Base-by-base conservation (phyloP, 1,284 basidiomycete genomes). In the Irpex rosettiformis region DNA sequence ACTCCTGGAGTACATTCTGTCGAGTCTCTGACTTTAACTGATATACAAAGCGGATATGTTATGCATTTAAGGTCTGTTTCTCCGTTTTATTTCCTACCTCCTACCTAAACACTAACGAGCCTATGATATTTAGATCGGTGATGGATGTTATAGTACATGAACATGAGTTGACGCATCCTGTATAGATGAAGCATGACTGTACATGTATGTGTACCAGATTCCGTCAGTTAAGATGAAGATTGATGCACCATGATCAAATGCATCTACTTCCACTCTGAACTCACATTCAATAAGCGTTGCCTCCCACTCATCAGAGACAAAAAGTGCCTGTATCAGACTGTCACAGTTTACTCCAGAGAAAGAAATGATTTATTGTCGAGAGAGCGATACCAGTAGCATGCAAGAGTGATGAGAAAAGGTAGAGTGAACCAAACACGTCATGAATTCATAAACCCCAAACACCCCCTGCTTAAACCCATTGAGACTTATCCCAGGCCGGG, bases 1-100 rank as follows among this genome's bases (percentile, higher is more conserved):
- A 79, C 83, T 4, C 85, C 91, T 16, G 93, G 93, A 2, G 85
- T 94, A 3, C 91, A 94, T 67, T 78, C 84, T 3, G 81, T 95
- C 57, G 88, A 92, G 61, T 79, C 81, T 7, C 72, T 95, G 57
- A 83, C 85, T 0, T 71, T 96, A 43, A 88, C 84, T 0, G 92
- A 94, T 62, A 73, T 88, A 1, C 90, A 91, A 65, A 82, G 84
- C 10, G 86, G 84, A 0, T 85, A 85, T 67, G 79, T 85, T 0
- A 84, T 90, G 69, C 89, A 92, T 66, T 78, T 94, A 33, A 77
- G 88, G 89, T 89, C 62, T 53, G 78, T 67, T 16, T n/a, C n/a
- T n/a, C n/a, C 1, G 21, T 10, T 55, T 30, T 30, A 3, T 3
- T 16, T 22, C 24, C 6, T 4, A 10, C 10, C 10, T 24, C 18